These are phyloP conservation scores for Sporothrix brunneoviolacea DNA, from an alignment of 2,329 filamentous ascomycete species.

Conservation along the genomic window DNA sequence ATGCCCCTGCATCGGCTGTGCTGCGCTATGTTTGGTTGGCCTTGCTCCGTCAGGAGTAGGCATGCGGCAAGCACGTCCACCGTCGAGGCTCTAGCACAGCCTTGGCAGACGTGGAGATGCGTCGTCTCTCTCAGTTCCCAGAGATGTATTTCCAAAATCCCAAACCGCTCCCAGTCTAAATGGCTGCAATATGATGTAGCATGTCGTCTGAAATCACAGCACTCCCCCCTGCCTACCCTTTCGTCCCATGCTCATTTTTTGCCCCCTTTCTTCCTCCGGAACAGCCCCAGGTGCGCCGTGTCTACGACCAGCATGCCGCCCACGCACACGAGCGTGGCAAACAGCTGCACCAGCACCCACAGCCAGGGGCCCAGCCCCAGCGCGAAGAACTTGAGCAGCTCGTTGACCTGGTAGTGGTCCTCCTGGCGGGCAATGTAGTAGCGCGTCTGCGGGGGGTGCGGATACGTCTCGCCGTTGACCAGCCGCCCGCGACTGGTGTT, in stretches of 20 bases:
- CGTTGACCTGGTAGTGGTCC: conserved; percentile 72
- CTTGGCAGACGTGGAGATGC: no score
- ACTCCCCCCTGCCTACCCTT: no score
- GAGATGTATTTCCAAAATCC: no score
- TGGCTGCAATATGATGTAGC: no score
- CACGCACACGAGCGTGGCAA: conserved; percentile 59
- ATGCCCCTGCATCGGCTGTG: no score
- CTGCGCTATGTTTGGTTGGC: no score
- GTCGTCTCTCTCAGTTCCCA: no score
- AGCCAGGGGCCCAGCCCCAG: conserved; percentile 51
- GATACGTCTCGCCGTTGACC: conserved; percentile 4
- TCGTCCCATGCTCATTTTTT: not conserved
- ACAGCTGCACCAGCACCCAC: conserved; percentile 38
- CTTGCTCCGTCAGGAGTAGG: no score
- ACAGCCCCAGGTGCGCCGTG: not conserved
- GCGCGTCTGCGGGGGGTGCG: conserved; percentile 26
- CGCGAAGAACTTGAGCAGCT: conserved; percentile 66
- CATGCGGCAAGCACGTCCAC: no score
- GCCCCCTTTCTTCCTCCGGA: not conserved
- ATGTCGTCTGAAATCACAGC: no score
- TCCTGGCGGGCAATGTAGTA: conserved; percentile 74
- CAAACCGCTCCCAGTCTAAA: no score
- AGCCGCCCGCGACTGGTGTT: not conserved
- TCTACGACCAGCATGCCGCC: conserved; percentile 37
- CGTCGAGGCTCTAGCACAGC: no score